Conservation (phyloP, 2,329 filamentous ascomycete genomes). For the Aspergillus sp. region DNA sequence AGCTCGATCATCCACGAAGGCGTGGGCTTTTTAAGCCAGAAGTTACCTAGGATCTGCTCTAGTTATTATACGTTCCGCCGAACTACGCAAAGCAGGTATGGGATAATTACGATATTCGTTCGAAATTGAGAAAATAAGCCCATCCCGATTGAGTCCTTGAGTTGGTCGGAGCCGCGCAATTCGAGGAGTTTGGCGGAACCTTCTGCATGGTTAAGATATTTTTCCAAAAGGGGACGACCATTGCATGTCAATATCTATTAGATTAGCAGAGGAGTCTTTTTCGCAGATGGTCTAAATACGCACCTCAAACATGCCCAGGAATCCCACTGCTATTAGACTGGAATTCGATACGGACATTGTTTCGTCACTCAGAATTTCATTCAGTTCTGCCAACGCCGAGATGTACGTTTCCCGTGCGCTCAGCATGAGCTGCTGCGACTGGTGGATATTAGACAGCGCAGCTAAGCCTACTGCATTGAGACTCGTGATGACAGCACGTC, state of each 20-base stretch:
- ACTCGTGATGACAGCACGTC: slow-evolving; percentile 2
- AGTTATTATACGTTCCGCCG: background rate
- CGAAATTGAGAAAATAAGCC: slow-evolving; percentile 12
- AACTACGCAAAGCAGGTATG: background rate
- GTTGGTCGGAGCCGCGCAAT: slow-evolving; percentile 8
- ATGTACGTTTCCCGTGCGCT: slow-evolving; percentile 6
- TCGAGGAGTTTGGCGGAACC: slow-evolving; percentile 8
- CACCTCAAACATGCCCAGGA: slow-evolving; percentile 12
- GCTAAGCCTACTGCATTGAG: slow-evolving; percentile 11
- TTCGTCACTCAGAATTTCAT: slow-evolving; percentile 6
- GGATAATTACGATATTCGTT: slow-evolving; percentile 3
- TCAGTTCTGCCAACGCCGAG: slow-evolving; percentile 9
- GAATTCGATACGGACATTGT: slow-evolving; percentile 5
- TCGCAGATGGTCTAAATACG: background rate
- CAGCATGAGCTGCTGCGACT: background rate
- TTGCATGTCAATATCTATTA: slow-evolving; percentile 8
- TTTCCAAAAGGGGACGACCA: slow-evolving; percentile 3
- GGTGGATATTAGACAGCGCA: slow-evolving; percentile 9
- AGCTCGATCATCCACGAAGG: slow-evolving; percentile 10
- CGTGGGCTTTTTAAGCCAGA: slow-evolving; percentile 11
- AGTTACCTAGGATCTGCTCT: slow-evolving; percentile 10
- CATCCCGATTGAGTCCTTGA: slow-evolving; percentile 6
- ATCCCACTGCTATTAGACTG: slow-evolving; percentile 8
- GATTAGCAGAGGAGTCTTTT: background rate
- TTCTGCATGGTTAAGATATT: slow-evolving; percentile 7